Conservation (phyloP, 805 yeast genomes). For the Lachancea sp. region DNA sequence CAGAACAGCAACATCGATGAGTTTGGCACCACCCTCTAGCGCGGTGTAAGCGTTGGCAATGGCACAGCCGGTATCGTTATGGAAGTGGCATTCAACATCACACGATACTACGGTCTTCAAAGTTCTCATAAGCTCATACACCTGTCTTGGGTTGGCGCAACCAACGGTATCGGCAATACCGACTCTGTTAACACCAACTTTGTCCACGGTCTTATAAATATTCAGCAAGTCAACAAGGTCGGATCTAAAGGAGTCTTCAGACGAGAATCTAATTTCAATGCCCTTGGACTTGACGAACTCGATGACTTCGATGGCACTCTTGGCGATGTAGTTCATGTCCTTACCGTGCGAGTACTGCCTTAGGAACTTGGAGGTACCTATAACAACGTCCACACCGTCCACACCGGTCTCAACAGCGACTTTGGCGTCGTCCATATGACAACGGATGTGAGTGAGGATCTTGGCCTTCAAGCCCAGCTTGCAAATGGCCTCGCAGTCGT, state of each 20-base stretch:
- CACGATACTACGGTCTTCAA: constrained; percentile 89
- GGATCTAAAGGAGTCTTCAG: constrained; percentile 96
- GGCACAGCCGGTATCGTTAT: constrained; percentile 98
- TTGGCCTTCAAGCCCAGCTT: constrained; percentile 93
- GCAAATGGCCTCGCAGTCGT: constrained; percentile 97
- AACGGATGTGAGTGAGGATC: constrained; percentile 92
- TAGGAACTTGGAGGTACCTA: constrained; percentile 92
- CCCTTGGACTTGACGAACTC: constrained; percentile 96
- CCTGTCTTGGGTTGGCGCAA: constrained; percentile 98
- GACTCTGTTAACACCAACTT: constrained; percentile 96
- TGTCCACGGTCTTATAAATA: constrained; percentile 93
- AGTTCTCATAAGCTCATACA: constrained; percentile 91
- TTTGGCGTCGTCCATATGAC: constrained; percentile 98
- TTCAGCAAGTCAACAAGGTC: constrained; percentile 92
- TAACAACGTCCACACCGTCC: constrained; percentile 97
- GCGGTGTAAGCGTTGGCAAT: constrained; percentile 98
- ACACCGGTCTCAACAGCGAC: constrained; percentile 98
- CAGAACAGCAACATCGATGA: constrained; percentile 89
- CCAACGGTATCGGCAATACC: constrained; percentile 99
- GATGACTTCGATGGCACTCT: constrained; percentile 92
- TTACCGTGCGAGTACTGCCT: constrained; percentile 96
- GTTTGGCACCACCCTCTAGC: constrained; percentile 92
- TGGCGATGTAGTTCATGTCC: constrained; percentile 96
- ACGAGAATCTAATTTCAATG: constrained; percentile 91
- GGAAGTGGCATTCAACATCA: constrained; percentile 98